Evolutionary conservation across 2,329 filamentous ascomycete genomes (phyloP).

Genomic region (Didymella keratinophila): DNA sequence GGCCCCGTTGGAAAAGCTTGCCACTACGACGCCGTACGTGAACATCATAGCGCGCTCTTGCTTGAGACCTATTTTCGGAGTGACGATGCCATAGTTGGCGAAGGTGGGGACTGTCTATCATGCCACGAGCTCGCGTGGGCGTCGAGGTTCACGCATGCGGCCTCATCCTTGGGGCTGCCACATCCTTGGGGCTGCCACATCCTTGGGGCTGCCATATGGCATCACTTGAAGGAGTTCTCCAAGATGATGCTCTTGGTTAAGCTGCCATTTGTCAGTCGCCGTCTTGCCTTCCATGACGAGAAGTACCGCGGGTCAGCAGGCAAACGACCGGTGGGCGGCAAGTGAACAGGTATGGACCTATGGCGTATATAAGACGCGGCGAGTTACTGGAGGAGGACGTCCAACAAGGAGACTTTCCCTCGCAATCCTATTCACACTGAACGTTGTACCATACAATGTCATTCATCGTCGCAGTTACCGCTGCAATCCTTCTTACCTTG

Average conservation of each 20-base stretch:
- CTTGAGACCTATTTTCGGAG: not conserved
- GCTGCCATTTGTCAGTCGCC: slow-evolving; percentile 4
- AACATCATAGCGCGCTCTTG: not conserved
- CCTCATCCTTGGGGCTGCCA: not conserved
- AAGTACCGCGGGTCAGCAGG: not conserved
- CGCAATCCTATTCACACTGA: not conserved
- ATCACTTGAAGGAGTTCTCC: not conserved
- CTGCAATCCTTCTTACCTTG: not conserved
- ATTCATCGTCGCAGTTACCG: not conserved
- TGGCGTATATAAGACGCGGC: slow-evolving; percentile 7
- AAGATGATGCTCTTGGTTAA: slow-evolving; percentile 14
- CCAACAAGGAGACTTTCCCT: not conserved
- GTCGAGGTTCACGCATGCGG: slow-evolving; percentile 16
- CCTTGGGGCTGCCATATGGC: not conserved
- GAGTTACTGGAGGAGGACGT: not conserved
- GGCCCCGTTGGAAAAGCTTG: not conserved
- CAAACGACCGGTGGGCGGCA: not conserved
- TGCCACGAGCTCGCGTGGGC: slow-evolving; percentile 11
- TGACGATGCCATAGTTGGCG: not conserved
- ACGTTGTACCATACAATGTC: not conserved
- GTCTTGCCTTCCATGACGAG: slow-evolving; percentile 1
- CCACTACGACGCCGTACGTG: not conserved
- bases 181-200: not conserved
- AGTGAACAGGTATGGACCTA: not conserved
- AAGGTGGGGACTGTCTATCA: not conserved